Evolutionary conservation across 1,139 yeast genomes (phyloP), one percentile per base, ranked within the genome.

Genomic region (Pichia cactophila): DNA sequence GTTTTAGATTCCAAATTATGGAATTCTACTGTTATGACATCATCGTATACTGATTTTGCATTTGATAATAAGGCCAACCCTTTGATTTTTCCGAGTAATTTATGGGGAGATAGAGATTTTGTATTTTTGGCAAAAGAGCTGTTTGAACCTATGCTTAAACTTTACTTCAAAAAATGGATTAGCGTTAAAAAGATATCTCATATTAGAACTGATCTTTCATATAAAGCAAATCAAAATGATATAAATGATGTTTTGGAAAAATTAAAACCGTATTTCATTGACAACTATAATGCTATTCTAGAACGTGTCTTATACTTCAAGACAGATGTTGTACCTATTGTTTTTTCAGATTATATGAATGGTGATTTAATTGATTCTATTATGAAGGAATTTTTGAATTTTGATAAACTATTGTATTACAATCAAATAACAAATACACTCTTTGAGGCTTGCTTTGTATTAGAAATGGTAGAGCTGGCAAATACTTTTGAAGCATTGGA

Each of bases 221-320:
- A 35, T 16, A 35, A 35, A 2, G 29, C 41, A 16, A 26, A 39
- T 39, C 28, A 14, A 23, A 7, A 16, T 10, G 41, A 45, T 23
- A 40, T 45, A 11, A 16, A 40, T 17, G 14, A 11, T 14, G 12
- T 33, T 6, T 16, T 45, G 5, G 26, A 2, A 16, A 31, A 45
- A 11, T 8, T 45, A 20, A 45, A 45, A 26, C 29, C 43, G 2
- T 39, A 16, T 14, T 23, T 39, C 5, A 23, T 39, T 20, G 29
- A 54, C 3, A 42, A 55, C 43, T 56, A 52, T 36, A 43, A 47
- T 4, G 58, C 59, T 1, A 41, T 58, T n/a, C n/a, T 50, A 12
- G 62, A 60, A 46, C 46, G 60, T 33, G 16, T 61, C 9, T 45
- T 37, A 1, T 56, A 51, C 43, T 58, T 56, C 29, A 51, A 46